A percentile compares a stretch with the other conserved stretches of the same genome.
Evolutionary conservation across 2,329 filamentous ascomycete species (phyloP).

Genomic region (Phialophora expanda): DNA sequence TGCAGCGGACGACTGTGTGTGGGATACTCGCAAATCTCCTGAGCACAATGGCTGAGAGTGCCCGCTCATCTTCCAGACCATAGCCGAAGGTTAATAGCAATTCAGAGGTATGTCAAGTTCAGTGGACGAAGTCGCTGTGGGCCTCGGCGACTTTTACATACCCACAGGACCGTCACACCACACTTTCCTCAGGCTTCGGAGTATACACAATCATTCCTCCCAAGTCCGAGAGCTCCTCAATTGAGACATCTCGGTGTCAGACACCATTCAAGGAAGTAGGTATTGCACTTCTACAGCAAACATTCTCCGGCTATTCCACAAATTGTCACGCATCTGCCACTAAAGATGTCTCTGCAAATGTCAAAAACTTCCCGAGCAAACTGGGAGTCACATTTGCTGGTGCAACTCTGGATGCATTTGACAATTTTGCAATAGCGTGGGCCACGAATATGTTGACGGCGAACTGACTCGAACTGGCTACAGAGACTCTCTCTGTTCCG

Average conservation of each 20-base stretch:
- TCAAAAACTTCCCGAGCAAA: conserved; percentile 7
- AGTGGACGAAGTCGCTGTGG: neutral
- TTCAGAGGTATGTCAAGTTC: neutral
- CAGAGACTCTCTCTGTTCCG: neutral
- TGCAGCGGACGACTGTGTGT: neutral
- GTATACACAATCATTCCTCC: neutral
- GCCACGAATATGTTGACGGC: neutral
- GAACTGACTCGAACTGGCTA: neutral
- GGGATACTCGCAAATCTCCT: neutral
- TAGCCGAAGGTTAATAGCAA: neutral
- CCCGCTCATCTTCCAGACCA: neutral
- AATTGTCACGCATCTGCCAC: neutral
- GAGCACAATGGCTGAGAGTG: neutral
- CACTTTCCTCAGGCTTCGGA: neutral
- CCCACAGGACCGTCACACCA: neutral
- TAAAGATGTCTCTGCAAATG: conserved; percentile 11
- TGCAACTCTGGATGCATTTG: conserved; percentile 9
- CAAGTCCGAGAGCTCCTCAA: neutral
- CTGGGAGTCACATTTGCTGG: neutral
- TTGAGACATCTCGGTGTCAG: neutral
- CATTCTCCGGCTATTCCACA: neutral
- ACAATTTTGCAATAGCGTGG: neutral
- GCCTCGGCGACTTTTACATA: conserved; percentile 8
- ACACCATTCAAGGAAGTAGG: neutral
- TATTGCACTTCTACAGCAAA: neutral